Conservation (phyloP, 2,329 filamentous ascomycete genomes). For the Colletotrichum costaricense region DNA sequence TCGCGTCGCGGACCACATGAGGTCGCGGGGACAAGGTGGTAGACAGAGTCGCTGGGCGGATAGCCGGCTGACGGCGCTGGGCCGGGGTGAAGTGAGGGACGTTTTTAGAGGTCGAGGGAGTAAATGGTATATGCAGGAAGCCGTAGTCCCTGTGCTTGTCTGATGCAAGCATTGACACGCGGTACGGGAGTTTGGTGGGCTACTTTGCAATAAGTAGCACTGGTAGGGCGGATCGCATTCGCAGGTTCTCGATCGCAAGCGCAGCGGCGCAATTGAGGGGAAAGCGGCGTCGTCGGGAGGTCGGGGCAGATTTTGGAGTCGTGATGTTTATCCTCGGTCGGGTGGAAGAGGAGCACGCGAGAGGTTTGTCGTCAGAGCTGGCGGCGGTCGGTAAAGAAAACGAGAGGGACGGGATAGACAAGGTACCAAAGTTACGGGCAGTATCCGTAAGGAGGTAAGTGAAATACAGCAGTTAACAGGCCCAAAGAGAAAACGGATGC, state of each 20-base stretch:
- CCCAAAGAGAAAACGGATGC: conserved; percentile 16
- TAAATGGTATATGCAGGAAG: conserved; percentile 33
- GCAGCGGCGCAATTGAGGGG: conserved; percentile 18
- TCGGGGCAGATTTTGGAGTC: conserved; percentile 13
- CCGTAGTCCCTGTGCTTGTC: conserved; percentile 33
- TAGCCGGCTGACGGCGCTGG: conserved; percentile 21
- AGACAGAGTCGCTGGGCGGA: conserved; percentile 22
- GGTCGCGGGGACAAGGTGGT: conserved; percentile 31
- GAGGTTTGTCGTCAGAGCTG: conserved; percentile 28
- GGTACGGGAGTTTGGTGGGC: conserved; percentile 23
- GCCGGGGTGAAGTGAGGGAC: conserved; percentile 31
- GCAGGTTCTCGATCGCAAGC: neutral
- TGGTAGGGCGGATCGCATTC: conserved; percentile 12
- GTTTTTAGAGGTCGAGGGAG: conserved; percentile 32
- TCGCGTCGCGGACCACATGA: conserved; percentile 37
- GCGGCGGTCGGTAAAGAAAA: neutral
- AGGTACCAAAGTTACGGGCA: neutral
- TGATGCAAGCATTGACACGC: conserved; percentile 30
- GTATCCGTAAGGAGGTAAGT: neutral
- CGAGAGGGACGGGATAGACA: neutral
- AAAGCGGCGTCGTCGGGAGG: conserved; percentile 4
- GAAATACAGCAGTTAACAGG: neutral
- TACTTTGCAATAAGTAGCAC: conserved; percentile 2
- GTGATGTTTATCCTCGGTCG: conserved; percentile 37
- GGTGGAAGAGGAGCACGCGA: conserved; percentile 35